Percentiles rank a stretch among this genome's conserved stretches.
These are phyloP conservation scores for Magnusiomyces ingens DNA, from an alignment of 1,139 yeast species.

Conservation along the genomic window DNA sequence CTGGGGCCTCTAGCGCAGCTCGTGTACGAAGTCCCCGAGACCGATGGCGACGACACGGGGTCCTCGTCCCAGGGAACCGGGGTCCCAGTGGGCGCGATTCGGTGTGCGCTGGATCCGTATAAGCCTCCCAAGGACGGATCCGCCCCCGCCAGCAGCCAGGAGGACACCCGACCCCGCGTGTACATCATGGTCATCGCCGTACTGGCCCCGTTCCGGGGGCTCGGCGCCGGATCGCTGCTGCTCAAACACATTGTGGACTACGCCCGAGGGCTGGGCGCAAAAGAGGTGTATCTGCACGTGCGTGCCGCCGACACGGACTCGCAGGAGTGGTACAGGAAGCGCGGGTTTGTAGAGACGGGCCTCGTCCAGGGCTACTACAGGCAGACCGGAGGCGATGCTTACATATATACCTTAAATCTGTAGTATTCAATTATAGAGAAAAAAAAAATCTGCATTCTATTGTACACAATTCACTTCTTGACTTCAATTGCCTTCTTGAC, in stretches of 20 bases:
- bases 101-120: constrained; percentile 36
- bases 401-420: too few relatives aligned
- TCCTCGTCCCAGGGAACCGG: constrained; percentile 39
- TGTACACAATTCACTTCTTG: too few relatives aligned
- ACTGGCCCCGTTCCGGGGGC: constrained; percentile 49
- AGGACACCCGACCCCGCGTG: constrained; percentile 34
- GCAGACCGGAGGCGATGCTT: too few relatives aligned
- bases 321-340: constrained; percentile 48
- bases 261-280: constrained; percentile 47
- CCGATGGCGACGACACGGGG: too few relatives aligned
- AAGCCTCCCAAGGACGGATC: too few relatives aligned
- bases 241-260: constrained; percentile 49
- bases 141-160: too few relatives aligned
- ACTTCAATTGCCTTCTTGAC: too few relatives aligned
- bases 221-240: constrained; percentile 57
- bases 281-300: constrained; percentile 52
- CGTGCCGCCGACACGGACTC: constrained; percentile 43
- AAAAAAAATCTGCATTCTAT: too few relatives aligned
- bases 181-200: constrained; percentile 65
- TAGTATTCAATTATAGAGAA: too few relatives aligned
- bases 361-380: too few relatives aligned
- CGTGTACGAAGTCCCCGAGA: constrained; percentile 3
- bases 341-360: constrained; percentile 43
- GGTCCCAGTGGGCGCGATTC: constrained; percentile 66
- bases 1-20: constrained; percentile 27